Evolutionary conservation across 2,329 filamentous ascomycete genomes (phyloP), one percentile per base, ranked within the genome.

Genomic region (Lasiodiplodia hormozganensis): DNA sequence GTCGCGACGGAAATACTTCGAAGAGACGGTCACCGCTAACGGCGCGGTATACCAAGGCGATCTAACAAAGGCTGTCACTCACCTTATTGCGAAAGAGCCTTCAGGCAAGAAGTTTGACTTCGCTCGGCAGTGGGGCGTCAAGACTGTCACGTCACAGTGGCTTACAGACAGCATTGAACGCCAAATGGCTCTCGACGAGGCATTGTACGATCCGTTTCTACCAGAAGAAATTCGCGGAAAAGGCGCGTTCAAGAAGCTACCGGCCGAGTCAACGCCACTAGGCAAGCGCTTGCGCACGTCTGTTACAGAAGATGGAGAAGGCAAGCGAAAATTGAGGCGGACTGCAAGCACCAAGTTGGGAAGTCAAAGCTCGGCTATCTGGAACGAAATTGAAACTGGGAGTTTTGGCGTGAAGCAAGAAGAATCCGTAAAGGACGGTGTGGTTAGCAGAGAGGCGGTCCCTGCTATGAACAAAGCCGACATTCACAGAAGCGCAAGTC

Each of bases 41-140:
- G 95, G 95, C 38, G 96, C 90, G n/a, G 83, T 87, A 66, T 97
- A 97, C 77, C 90, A 92, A 34, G 93, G 92, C 67, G 95, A 99
- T 77, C 85, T 99, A 65, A 97, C 94, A 11, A 93, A 90, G 75
- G 85, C 85, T 66, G 92, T 96, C 71, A 97, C 94, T 2, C 96
- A 99, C 79, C 86, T 99, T 18, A 91, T 99, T 71, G 93, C 93
- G 38, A 87, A 87, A 70, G 87, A 87, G 62, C 89, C 95, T 10
- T 88, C 92, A 71, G 95, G 96, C 25, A 92, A 93, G 70, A 99
- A 99, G 79, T 99, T 97, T 78, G 88, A 88, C 67, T 93, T 93
- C 68, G 96, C 95, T n/a, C 89, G 88, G 72, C 86, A 86, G 73
- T 99, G 96, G 94, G 85, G 86, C 56, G 88, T 97, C 72, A 88